Evolutionary conservation across 495 filamentous ascomycete species (phyloP).

Genomic region (Penicillium malachiteum): DNA sequence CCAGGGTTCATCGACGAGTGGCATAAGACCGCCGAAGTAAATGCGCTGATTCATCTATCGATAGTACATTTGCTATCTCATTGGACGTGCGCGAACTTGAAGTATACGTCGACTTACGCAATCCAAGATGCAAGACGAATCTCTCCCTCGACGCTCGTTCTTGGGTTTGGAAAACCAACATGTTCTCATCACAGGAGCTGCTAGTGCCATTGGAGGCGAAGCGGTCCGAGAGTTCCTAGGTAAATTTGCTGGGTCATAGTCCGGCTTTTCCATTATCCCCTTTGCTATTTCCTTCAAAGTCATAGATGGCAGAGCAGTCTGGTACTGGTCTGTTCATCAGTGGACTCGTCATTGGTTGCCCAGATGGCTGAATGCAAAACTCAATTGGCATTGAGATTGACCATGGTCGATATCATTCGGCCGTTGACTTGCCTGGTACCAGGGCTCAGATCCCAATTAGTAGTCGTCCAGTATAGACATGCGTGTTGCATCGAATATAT

Average conservation of each 20-base stretch:
- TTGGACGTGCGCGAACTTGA: not conserved
- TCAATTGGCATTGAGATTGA: too few species aligned
- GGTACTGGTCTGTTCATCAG: not conserved
- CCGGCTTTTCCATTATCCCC: not conserved
- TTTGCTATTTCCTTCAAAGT: not conserved
- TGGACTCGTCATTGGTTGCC: not conserved
- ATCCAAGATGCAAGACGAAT: not conserved
- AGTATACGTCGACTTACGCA: not conserved
- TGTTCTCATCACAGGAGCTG: conserved; percentile 59
- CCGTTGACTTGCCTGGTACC: too few species aligned
- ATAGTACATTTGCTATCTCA: not conserved
- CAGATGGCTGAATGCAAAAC: too few species aligned
- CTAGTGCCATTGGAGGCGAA: conserved; percentile 51
- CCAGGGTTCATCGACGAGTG: not conserved
- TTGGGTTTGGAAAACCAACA: conserved; percentile 51
- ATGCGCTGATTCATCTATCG: not conserved
- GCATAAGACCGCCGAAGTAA: not conserved
- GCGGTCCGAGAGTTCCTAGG: conserved; percentile 54
- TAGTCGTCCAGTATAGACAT: too few species aligned
- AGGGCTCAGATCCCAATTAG: too few species aligned
- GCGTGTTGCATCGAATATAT: too few species aligned
- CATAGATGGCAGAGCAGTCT: not conserved
- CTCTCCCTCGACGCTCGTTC: conserved; percentile 31
- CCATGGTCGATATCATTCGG: too few species aligned
- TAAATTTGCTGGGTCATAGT: conserved; percentile 22